Evolutionary conservation across 805 yeast genomes (phyloP).

Genomic region (Komagataella pseudopastoris): DNA sequence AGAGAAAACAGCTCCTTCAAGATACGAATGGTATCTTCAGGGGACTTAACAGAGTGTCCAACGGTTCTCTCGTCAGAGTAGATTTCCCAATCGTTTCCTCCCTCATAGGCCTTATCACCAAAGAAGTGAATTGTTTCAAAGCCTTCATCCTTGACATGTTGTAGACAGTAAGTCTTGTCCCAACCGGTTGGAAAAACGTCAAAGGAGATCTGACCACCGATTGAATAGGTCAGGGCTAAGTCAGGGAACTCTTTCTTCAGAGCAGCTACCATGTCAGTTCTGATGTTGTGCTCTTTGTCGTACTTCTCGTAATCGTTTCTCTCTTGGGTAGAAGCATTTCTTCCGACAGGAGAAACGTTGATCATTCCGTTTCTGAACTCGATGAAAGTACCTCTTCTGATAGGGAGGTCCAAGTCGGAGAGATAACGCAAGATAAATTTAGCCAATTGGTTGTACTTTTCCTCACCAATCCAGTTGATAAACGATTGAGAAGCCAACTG

Average conservation of each 20-base stretch:
- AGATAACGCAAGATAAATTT: slow-evolving; percentile 79
- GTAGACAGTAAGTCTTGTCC: slow-evolving; percentile 98
- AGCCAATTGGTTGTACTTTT: slow-evolving; percentile 79
- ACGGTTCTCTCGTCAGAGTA: slow-evolving; percentile 84
- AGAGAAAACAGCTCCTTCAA: slow-evolving; percentile 69
- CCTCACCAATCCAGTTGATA: slow-evolving; percentile 92
- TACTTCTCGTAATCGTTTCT: slow-evolving; percentile 83
- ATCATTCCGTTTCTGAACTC: slow-evolving; percentile 99
- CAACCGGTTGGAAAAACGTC: slow-evolving; percentile 99
- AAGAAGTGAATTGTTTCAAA: slow-evolving; percentile 90
- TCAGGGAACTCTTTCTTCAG: slow-evolving; percentile 76
- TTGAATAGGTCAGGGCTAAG: slow-evolving; percentile 82
- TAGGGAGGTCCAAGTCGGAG: slow-evolving; percentile 78
- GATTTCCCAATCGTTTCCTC: slow-evolving; percentile 98
- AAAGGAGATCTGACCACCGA: slow-evolving; percentile 98
- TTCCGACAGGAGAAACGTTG: slow-evolving; percentile 95
- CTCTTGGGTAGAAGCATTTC: slow-evolving; percentile 92
- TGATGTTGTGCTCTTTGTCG: slow-evolving; percentile 69
- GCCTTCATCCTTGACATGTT: slow-evolving; percentile 77
- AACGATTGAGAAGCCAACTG: slow-evolving; percentile 87
- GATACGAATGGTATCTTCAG: slow-evolving; percentile 79
- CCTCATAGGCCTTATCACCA: slow-evolving; percentile 94
- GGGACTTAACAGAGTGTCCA: slow-evolving; percentile 87
- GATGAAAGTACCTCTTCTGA: slow-evolving; percentile 96
- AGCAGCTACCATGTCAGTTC: slow-evolving; percentile 77